A percentile compares a stretch with the other conserved stretches of the same genome.
Conservation (phyloP, 768 basidiomycete genomes). For the Tylopilus sp. region DNA sequence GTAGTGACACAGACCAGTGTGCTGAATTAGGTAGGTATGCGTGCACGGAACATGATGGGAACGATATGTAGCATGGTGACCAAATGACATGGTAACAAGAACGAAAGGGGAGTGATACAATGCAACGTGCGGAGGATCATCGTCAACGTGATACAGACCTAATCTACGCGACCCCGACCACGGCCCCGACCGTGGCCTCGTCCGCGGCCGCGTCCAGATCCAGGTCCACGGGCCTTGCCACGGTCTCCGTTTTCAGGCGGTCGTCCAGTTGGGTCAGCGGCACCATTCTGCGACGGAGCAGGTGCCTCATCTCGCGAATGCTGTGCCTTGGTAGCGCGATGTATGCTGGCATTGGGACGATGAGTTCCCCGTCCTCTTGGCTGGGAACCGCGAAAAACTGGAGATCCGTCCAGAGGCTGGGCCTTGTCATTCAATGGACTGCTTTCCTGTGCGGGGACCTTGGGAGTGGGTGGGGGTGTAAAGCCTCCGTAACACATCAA, state of each 20-base stretch:
- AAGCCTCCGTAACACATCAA: constrained; percentile 50
- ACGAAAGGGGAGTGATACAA: constrained; percentile 14
- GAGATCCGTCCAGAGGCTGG: constrained; percentile 11
- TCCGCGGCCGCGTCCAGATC: constrained; percentile 38
- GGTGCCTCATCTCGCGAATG: constrained; percentile 1
- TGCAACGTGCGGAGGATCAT: constrained; percentile 17
- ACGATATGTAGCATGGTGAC: constrained; percentile 18
- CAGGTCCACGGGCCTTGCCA: constrained; percentile 38
- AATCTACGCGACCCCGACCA: constrained; percentile 35
- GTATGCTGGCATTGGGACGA: constrained; percentile 4
- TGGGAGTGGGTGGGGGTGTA: constrained; percentile 41
- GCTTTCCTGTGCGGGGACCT: constrained; percentile 7
- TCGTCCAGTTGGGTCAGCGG: constrained; percentile 6
- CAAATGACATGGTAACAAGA: constrained; percentile 19
- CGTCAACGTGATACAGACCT: constrained; percentile 5
- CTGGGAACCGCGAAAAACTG: constrained; percentile 1
- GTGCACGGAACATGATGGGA: constrained; percentile 19
- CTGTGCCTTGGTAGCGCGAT: neutral
- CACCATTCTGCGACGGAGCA: constrained; percentile 11
- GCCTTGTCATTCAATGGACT: constrained; percentile 12
- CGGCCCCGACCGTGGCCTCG: constrained; percentile 38
- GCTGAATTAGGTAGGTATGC: constrained; percentile 21
- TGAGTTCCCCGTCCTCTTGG: constrained; percentile 8
- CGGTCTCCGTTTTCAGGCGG: constrained; percentile 27
- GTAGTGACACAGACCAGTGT: constrained; percentile 11